Percentiles rank a stretch among this genome's conserved stretches.
Evolutionary conservation across 176 grass and related monocot species (phyloP).

Genomic region (Phoenix roebelenii): DNA sequence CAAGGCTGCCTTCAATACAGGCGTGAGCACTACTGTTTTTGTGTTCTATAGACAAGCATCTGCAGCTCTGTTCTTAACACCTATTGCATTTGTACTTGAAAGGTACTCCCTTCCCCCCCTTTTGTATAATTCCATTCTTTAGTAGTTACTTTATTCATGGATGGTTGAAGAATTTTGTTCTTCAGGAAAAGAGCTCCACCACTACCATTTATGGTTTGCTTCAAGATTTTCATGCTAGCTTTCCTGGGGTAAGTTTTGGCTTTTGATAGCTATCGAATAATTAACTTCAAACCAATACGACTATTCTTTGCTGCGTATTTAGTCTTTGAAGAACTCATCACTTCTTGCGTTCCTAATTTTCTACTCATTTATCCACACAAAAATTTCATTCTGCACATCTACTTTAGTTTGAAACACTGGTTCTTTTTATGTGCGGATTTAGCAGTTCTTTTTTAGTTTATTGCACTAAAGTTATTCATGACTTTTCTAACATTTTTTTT

Average conservation of each 20-base stretch:
- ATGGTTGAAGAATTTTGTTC: conserved; percentile 9
- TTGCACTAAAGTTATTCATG: too few species aligned
- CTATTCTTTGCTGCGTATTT: too few species aligned
- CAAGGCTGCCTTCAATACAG: conserved; percentile 56
- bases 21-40: conserved; percentile 51
- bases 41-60: conserved; percentile 59
- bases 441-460: too few species aligned
- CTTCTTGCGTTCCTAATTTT: too few species aligned
- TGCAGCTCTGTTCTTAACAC: conserved; percentile 40
- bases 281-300: too few species aligned
- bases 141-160: conserved; percentile 9
- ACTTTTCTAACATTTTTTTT: not conserved
- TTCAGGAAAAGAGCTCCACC: conserved; percentile 57
- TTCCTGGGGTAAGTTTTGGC: conserved; percentile 52
- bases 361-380: too few species aligned
- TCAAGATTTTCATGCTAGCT: conserved; percentile 57
- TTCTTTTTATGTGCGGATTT: too few species aligned
- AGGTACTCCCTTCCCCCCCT: conserved; percentile 22
- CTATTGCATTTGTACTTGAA: conserved; percentile 39
- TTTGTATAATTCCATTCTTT: too few species aligned
- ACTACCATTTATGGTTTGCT: conserved; percentile 33
- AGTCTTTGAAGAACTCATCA: too few species aligned
- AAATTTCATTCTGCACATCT: too few species aligned
- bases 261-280: too few species aligned
- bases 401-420: too few species aligned